phyloP scores from a whole-genome alignment of 192 early-diverging fungal genomes.

The Coemansia sp. region DNA sequence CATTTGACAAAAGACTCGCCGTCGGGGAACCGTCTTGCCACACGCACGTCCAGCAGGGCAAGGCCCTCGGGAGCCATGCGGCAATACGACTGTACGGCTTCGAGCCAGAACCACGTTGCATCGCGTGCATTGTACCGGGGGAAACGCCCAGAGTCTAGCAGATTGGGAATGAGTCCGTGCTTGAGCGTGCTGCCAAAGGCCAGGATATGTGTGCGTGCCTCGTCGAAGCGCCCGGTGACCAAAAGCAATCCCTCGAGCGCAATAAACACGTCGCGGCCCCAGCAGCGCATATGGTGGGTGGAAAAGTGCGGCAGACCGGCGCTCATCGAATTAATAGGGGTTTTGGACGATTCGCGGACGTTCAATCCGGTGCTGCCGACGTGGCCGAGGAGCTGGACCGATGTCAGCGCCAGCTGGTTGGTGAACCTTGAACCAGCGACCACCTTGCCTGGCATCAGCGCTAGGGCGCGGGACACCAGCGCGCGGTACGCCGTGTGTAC shows the following conservation, averaged over 20 bases:
- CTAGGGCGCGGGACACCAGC: conserved; percentile 59
- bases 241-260: conserved; percentile 80
- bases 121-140: conserved; percentile 96
- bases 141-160: conserved; percentile 78
- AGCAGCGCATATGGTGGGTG: conserved; percentile 86
- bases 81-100: conserved; percentile 88
- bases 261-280: conserved; percentile 99
- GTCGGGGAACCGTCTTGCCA: conserved; percentile 81
- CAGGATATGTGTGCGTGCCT: conserved; percentile 80
- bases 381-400: conserved; percentile 79
- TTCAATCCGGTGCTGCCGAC: conserved; percentile 81
- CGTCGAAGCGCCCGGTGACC: conserved; percentile 76
- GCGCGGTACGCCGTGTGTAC: conserved; percentile 75
- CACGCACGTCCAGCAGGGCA: conserved; percentile 62
- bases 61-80: conserved; percentile 68
- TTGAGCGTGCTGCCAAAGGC: conserved; percentile 88
- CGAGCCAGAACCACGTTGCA: conserved; percentile 94
- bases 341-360: conserved; percentile 45
- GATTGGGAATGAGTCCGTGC: conserved; percentile 96
- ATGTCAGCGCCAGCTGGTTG: conserved; percentile 69
- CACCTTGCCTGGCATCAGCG: conserved; percentile 58
- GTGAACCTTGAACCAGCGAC: conserved; percentile 61
- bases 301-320: conserved; percentile 97
- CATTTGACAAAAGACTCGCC: conserved; percentile 66
- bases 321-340: conserved; percentile 67